Percentiles rank a stretch among this genome's conserved stretches.
Conservation (phyloP, 768 basidiomycete species). For the Mycena galericulata region DNA sequence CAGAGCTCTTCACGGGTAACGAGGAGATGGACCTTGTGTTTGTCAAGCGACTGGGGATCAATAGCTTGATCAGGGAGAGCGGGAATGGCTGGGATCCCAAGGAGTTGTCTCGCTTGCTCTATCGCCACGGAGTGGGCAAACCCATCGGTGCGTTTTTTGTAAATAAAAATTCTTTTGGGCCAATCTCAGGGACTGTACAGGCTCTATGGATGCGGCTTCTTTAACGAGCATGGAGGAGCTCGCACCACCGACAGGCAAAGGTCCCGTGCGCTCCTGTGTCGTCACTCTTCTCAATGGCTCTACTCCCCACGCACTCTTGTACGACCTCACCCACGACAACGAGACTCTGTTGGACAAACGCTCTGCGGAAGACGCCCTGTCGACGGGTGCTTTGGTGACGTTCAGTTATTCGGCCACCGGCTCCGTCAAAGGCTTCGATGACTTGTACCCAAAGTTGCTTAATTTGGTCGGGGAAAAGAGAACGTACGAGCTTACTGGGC, state of each 20-base stretch:
- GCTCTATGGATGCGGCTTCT: conserved; percentile 95
- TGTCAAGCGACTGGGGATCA: conserved; percentile 92
- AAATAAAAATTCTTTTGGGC: not conserved
- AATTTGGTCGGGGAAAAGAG: conserved; percentile 89
- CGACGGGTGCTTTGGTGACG: conserved; percentile 91
- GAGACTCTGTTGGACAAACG: conserved; percentile 92
- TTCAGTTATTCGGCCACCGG: conserved; percentile 92
- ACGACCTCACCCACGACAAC: conserved; percentile 98
- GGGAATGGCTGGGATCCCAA: conserved; percentile 92
- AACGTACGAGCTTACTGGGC: conserved; percentile 76
- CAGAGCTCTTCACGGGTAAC: conserved; percentile 96
- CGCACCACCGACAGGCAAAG: conserved; percentile 85
- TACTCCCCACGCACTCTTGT: conserved; percentile 91
- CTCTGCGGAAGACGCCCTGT: conserved; percentile 94
- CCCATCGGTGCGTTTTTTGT: conserved; percentile 76
- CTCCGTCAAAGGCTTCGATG: conserved; percentile 97
- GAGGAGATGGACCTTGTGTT: conserved; percentile 95
- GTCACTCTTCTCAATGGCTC: conserved; percentile 89
- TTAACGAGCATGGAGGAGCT: conserved; percentile 82
- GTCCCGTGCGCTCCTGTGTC: conserved; percentile 76
- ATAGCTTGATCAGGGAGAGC: conserved; percentile 94
- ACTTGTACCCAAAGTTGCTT: conserved; percentile 94
- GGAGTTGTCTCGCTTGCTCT: conserved; percentile 89
- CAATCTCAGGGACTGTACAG: conserved; percentile 48
- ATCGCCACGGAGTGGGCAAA: conserved; percentile 92